phyloP scores from a whole-genome alignment of 176 grass and related monocot species.

The Lolium multiflorum region DNA sequence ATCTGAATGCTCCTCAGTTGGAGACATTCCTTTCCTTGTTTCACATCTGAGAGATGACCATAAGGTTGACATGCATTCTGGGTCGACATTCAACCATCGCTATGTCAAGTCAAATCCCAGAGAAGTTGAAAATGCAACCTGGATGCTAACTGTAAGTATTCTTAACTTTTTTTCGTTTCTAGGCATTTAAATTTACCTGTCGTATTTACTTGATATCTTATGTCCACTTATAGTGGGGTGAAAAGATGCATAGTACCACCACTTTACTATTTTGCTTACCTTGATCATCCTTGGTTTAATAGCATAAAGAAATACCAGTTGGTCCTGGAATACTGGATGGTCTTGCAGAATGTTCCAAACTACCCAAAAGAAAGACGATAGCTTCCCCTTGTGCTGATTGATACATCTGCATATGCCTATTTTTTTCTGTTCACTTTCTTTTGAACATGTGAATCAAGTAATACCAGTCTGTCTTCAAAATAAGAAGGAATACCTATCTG shows the following conservation, averaged over 20 bases:
- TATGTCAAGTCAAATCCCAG: constrained; percentile 50
- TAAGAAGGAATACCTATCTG: not conserved
- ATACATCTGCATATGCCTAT: not conserved
- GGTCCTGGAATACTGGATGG: not conserved
- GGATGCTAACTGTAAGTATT: constrained; percentile 51
- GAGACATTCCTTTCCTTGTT: constrained; percentile 48
- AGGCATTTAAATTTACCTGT: not conserved
- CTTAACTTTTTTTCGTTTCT: not conserved
- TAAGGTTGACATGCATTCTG: constrained; percentile 53
- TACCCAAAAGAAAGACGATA: not conserved
- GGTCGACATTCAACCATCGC: constrained; percentile 52
- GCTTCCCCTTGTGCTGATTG: not conserved
- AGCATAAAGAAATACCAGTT: constrained; percentile 2
- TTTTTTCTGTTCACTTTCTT: not conserved
- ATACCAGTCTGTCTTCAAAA: not conserved
- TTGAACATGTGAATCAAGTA: not conserved
- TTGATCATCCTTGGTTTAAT: constrained; percentile 26
- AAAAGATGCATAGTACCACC: not conserved
- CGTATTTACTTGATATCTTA: not conserved
- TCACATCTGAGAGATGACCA: constrained; percentile 50
- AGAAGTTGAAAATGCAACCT: constrained; percentile 51
- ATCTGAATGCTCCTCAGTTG: constrained; percentile 39
- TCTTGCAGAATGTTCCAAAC: not conserved
- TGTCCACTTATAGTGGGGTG: not conserved
- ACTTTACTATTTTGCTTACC: constrained; percentile 2